These are phyloP conservation scores for Daldinia concentrica DNA, from an alignment of 495 filamentous ascomycete species.

Conservation along the genomic window DNA sequence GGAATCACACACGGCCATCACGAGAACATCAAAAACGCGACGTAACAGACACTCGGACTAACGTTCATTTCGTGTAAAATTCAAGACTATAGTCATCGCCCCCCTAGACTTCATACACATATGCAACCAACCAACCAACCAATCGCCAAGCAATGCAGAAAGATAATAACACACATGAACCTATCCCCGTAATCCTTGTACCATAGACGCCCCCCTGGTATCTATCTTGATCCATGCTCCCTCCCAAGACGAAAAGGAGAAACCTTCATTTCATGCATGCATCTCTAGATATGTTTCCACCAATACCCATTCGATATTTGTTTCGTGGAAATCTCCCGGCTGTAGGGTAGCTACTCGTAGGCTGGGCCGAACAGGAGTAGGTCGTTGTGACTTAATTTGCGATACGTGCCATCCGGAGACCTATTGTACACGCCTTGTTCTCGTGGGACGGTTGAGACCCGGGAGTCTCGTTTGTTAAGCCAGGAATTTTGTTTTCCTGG, in stretches of 20 bases:
- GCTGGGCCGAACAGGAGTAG: background rate
- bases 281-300: background rate
- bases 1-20: background rate
- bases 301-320: background rate
- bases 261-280: background rate
- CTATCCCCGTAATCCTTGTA: background rate
- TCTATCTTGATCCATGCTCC: background rate
- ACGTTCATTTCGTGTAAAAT: background rate
- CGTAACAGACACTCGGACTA: background rate
- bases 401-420: conserved; percentile 23
- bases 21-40: background rate
- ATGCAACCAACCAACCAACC: conserved; percentile 1
- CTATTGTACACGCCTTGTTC: conserved; percentile 19
- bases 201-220: conserved; percentile 1
- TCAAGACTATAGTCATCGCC: background rate
- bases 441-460: conserved; percentile 4
- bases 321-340: background rate
- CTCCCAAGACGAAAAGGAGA: background rate
- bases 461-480: conserved; percentile 37
- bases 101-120: background rate
- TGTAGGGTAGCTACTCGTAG: background rate
- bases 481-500: conserved; percentile 29
- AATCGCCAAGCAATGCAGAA: conserved; percentile 1
- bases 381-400: background rate
- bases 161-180: background rate